Evolutionary conservation across 2,329 filamentous ascomycete species (phyloP).

Genomic region (Sordariomycetes sp.): DNA sequence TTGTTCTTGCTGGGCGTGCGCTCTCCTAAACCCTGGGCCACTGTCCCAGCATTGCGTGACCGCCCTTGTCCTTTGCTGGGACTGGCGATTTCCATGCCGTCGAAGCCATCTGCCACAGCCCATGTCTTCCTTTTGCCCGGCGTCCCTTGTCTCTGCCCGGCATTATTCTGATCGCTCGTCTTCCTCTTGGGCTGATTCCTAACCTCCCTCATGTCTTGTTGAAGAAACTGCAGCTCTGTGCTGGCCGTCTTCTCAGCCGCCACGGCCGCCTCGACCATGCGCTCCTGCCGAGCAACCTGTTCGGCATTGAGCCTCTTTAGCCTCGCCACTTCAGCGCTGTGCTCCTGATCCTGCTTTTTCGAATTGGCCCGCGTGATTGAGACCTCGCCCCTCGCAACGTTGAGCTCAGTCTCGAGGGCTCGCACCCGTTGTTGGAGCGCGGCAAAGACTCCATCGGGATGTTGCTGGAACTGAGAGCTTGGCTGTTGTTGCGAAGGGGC

Average conservation of each 20-base stretch:
- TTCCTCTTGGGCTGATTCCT: slow-evolving; percentile 37
- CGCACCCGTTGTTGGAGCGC: slow-evolving; percentile 43
- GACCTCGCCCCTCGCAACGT: slow-evolving; percentile 60
- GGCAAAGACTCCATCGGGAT: slow-evolving; percentile 22
- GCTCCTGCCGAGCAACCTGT: slow-evolving; percentile 52
- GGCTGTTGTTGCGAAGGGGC: slow-evolving; percentile 11
- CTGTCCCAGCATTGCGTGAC: slow-evolving; percentile 28
- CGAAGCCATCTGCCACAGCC: slow-evolving; percentile 66
- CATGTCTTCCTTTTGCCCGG: slow-evolving; percentile 53
- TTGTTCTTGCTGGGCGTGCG: slow-evolving; percentile 60
- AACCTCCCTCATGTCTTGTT: slow-evolving; percentile 60
- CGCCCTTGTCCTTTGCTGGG: slow-evolving; percentile 39
- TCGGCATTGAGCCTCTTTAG: slow-evolving; percentile 57
- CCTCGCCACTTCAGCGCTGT: slow-evolving; percentile 52
- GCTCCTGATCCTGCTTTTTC: slow-evolving; percentile 50
- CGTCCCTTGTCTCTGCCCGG: slow-evolving; percentile 26
- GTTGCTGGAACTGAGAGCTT: slow-evolving; percentile 2
- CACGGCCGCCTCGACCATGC: slow-evolving; percentile 53
- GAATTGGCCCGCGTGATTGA: slow-evolving; percentile 66
- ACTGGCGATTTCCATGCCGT: slow-evolving; percentile 53
- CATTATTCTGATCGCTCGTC: slow-evolving; percentile 18
- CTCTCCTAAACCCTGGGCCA: slow-evolving; percentile 36
- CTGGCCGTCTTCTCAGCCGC: slow-evolving; percentile 55
- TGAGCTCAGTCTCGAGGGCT: slow-evolving; percentile 46
- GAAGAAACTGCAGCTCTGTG: slow-evolving; percentile 64